These are phyloP conservation scores for Leccinum aurantiacum DNA, from an alignment of 768 basidiomycete species.

Conservation along the genomic window DNA sequence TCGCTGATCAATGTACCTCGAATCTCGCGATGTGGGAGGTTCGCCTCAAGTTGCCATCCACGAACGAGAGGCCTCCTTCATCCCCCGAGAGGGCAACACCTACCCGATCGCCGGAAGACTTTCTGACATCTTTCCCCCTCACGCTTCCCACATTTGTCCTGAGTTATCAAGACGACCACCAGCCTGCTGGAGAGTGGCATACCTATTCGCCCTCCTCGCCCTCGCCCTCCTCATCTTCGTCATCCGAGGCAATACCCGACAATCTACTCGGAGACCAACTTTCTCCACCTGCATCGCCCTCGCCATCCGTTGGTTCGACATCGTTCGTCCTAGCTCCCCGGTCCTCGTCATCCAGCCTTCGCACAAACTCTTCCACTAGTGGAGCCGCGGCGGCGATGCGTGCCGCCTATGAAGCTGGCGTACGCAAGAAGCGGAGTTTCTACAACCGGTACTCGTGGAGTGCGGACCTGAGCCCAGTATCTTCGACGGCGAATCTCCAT, in stretches of 20 bases:
- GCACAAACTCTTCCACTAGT: conserved; percentile 17
- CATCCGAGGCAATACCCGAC: conserved; percentile 30
- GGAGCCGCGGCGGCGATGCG: conserved; percentile 30
- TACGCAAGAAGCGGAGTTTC: conserved; percentile 37
- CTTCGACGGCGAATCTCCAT: conserved; percentile 22
- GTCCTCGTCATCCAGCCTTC: conserved; percentile 33
- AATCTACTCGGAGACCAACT: conserved; percentile 16
- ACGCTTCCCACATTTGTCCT: conserved; percentile 48
- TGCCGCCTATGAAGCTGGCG: conserved; percentile 32
- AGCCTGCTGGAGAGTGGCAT: conserved; percentile 25
- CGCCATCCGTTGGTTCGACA: conserved; percentile 27
- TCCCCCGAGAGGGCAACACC: conserved; percentile 21
- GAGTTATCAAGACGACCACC: conserved; percentile 27
- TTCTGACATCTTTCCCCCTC: conserved; percentile 55
- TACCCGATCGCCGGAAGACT: conserved; percentile 41
- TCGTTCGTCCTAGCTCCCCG: conserved; percentile 29
- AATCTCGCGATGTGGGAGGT: conserved; percentile 74
- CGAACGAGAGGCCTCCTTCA: conserved; percentile 8
- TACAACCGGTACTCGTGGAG: conserved; percentile 32
- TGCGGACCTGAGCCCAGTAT: conserved; percentile 23
- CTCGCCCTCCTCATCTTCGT: conserved; percentile 25
- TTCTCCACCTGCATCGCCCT: conserved; percentile 31
- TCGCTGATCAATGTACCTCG: conserved; percentile 61
- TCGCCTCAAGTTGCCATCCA: conserved; percentile 41
- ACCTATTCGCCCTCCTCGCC: conserved; percentile 31